phyloP scores from a whole-genome alignment of 345 rosid species.

The Rhizophora mangle region DNA sequence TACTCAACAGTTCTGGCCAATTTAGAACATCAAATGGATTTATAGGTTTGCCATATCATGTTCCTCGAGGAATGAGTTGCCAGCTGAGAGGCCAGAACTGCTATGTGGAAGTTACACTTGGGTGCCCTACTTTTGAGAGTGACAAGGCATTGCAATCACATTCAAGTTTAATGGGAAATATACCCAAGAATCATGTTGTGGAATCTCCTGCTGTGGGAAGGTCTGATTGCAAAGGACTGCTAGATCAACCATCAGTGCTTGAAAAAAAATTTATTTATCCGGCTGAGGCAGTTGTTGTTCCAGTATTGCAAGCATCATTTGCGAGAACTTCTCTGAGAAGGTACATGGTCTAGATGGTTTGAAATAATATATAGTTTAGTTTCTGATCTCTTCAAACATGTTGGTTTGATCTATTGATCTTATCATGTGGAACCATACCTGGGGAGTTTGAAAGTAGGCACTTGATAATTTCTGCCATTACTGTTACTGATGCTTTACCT shows the following conservation, averaged over 20 bases:
- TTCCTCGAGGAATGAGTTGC: constrained; percentile 57
- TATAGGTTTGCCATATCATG: constrained; percentile 63
- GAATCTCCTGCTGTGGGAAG: constrained; percentile 59
- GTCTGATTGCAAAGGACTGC: constrained; percentile 50
- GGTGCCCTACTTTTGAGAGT: constrained; percentile 53
- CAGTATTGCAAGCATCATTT: constrained; percentile 73
- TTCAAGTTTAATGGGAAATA: constrained; percentile 38
- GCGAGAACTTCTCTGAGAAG: constrained; percentile 89
- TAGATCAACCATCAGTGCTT: constrained; percentile 35
- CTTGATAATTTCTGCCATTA: neutral
- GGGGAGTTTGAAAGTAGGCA: neutral
- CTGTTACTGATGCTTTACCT: neutral
- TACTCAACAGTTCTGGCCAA: constrained; percentile 54
- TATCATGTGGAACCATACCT: neutral
- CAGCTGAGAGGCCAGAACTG: constrained; percentile 61
- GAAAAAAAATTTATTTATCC: constrained; percentile 84
- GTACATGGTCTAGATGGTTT: constrained; percentile 27
- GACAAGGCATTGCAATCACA: constrained; percentile 42
- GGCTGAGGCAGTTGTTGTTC: constrained; percentile 87
- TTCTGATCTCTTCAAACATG: neutral
- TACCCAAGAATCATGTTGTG: constrained; percentile 52
- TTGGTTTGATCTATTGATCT: neutral
- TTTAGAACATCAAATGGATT: constrained; percentile 53
- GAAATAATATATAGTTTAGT: neutral
- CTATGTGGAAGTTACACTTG: constrained; percentile 82